phyloP scores from a whole-genome alignment of 768 basidiomycete genomes.

The Lactifluus hygrophoroides region DNA sequence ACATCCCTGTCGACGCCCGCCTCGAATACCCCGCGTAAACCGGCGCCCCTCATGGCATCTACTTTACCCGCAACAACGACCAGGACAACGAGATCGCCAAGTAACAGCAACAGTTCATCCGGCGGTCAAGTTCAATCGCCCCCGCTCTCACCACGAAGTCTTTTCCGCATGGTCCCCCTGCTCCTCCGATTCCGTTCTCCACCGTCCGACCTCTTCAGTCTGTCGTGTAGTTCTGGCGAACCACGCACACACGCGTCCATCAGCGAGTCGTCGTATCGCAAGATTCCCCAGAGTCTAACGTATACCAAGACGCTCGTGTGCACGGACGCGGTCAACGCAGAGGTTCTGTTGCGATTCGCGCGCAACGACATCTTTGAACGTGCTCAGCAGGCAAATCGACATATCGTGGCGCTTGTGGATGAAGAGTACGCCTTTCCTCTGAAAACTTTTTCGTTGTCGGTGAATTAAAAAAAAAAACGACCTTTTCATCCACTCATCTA shows the following conservation, averaged over 20 bases:
- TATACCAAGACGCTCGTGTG: slow-evolving; percentile 10
- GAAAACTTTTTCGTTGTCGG: not conserved
- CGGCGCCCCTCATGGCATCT: not conserved
- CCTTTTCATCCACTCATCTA: slow-evolving; percentile 28
- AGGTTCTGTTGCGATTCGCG: slow-evolving; percentile 9
- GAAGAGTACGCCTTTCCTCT: slow-evolving; percentile 47
- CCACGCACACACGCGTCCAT: slow-evolving; percentile 11
- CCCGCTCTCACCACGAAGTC: slow-evolving; percentile 13
- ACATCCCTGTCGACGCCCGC: too few species aligned
- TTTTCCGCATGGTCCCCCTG: slow-evolving; percentile 11
- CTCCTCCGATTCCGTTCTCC: slow-evolving; percentile 11
- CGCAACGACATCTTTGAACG: slow-evolving; percentile 37
- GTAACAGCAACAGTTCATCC: not conserved
- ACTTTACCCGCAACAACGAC: too few species aligned
- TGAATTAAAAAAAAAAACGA: not conserved
- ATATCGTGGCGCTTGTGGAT: slow-evolving; percentile 55
- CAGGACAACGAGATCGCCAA: not conserved
- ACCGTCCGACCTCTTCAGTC: not conserved
- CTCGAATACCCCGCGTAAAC: too few species aligned
- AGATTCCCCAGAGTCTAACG: not conserved
- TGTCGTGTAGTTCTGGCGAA: slow-evolving; percentile 3
- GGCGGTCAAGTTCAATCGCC: not conserved
- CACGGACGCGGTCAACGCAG: slow-evolving; percentile 14
- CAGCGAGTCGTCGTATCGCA: not conserved
- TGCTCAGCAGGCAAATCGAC: slow-evolving; percentile 40